Evolutionary conservation across 2,329 filamentous ascomycete species (phyloP), one percentile per base, ranked within the genome.

Genomic region (Aureobasidium vineae): DNA sequence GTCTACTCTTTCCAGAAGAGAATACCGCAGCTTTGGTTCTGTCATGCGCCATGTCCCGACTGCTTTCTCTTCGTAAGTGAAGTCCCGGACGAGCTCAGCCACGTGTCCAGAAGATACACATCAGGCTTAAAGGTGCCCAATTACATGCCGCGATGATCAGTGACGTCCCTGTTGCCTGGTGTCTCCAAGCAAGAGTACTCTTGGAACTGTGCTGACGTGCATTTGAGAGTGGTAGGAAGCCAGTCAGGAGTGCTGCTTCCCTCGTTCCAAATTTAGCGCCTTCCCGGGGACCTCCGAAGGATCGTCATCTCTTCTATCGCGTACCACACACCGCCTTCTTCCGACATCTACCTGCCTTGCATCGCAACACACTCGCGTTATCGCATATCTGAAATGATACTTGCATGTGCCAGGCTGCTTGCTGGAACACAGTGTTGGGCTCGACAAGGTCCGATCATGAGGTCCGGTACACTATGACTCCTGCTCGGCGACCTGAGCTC

Each of bases 301-400:
- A 49, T 49, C 41, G 28, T 4, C 57, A 28, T 59, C 13, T 10
- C 50, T 38, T 56, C 53, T 41, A 23, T 23, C 36, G 36, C 19
- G 40, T 31, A 16, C 23, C 54, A 59, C 54, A 59, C 54, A 23
- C 15, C 57, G 57, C 21, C 28, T 26, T 49, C 57, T 36, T 38
- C 57, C 57, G 56, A 49, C 41, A 61, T 49, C 41, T 49, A 31
- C 43, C 41, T 49, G 21, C 43, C 28, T 60, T 47, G 56, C 56
- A 61, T 61, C 57, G 57, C 57, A 61, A 40, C 26, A 45, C 13
- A 15, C 36, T 59, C 23, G 38, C 10, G 13, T 23, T 11, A 41
- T 59, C 54, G 43, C 21, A 8, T 21, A 33, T 26, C 21, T 19
- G 16, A n/a, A 38, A 31, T 45, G 1, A 8, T 45, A 7, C 8